phyloP scores from a whole-genome alignment of 306 rosid genomes.

The Begonia loranthoides region DNA sequence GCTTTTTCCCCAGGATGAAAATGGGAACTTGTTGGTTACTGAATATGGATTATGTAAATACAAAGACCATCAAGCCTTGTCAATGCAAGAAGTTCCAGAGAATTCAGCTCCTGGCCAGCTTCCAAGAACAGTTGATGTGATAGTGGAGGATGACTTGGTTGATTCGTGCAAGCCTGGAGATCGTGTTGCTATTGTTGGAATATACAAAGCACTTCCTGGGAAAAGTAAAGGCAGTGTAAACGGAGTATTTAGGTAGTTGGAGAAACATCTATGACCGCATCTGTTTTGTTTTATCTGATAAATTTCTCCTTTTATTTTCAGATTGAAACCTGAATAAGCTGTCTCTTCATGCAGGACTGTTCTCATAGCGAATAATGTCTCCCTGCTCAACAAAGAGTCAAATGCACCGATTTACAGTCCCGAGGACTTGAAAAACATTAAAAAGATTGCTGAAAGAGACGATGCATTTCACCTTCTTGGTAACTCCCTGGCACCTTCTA shows the following conservation, averaged over 20 bases:
- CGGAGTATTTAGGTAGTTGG: conserved; percentile 87
- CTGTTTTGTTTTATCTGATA: background rate
- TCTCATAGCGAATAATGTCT: conserved; percentile 79
- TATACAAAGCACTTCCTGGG: conserved; percentile 90
- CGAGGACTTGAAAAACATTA: conserved; percentile 67
- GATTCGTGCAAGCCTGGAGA: conserved; percentile 99
- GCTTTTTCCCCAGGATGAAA: conserved; percentile 52
- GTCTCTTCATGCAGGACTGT: conserved; percentile 56
- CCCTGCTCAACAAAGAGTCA: conserved; percentile 94
- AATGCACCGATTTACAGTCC: conserved; percentile 77
- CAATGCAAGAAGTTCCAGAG: conserved; percentile 98
- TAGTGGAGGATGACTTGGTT: conserved; percentile 89
- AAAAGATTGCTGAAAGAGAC: conserved; percentile 71
- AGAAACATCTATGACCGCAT: conserved; percentile 2
- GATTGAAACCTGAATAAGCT: conserved; percentile 13
- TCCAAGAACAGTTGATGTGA: conserved; percentile 83
- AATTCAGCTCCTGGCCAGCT: conserved; percentile 99
- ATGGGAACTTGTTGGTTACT: conserved; percentile 86
- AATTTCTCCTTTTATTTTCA: background rate
- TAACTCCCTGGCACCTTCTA: conserved; percentile 93
- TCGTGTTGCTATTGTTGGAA: conserved; percentile 83
- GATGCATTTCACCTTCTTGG: conserved; percentile 91
- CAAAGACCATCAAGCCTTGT: conserved; percentile 89
- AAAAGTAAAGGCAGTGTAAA: conserved; percentile 79
- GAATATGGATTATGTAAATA: conserved; percentile 92